Conservation (phyloP, 2,329 filamentous ascomycete species). For the Nothophoma quercina region DNA sequence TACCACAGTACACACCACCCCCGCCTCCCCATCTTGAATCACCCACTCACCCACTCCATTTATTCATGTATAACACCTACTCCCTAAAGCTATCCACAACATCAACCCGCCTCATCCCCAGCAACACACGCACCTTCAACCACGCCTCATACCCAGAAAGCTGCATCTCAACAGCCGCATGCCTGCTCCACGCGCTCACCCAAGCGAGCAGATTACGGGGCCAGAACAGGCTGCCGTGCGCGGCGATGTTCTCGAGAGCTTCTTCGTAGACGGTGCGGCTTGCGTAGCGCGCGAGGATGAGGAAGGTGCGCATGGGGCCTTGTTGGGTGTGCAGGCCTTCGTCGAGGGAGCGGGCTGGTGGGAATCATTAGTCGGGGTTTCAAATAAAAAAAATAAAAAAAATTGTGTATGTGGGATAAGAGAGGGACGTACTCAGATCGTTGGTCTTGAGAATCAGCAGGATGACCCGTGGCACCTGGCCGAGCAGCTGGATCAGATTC, state of each 20-base stretch:
- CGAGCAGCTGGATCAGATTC: slow-evolving; percentile 86
- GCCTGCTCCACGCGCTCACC: slow-evolving; percentile 61
- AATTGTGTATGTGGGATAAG: background rate
- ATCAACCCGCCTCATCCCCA: slow-evolving; percentile 53
- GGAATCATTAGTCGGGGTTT: slow-evolving; percentile 19
- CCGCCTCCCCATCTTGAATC: no score
- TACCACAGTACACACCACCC: no score
- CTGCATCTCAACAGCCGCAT: slow-evolving; percentile 65
- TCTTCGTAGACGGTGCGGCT: slow-evolving; percentile 69
- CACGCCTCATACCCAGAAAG: slow-evolving; percentile 66
- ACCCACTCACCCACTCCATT: no score
- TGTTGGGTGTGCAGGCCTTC: slow-evolving; percentile 82
- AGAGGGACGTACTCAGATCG: slow-evolving; percentile 74
- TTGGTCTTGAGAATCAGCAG: slow-evolving; percentile 97
- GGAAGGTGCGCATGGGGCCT: slow-evolving; percentile 67
- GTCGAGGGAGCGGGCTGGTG: slow-evolving; percentile 78
- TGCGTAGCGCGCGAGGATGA: slow-evolving; percentile 71
- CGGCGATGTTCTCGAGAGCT: slow-evolving; percentile 59
- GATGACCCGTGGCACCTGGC: slow-evolving; percentile 89
- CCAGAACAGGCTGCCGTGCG: slow-evolving; percentile 56
- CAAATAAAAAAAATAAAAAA: background rate
- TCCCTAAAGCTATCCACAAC: slow-evolving; percentile 13
- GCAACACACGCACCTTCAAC: slow-evolving; percentile 58
- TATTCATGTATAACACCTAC: no score
- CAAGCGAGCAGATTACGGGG: slow-evolving; percentile 61